Conservation (phyloP, 1,284 basidiomycete genomes). For the Naganishia albida region DNA sequence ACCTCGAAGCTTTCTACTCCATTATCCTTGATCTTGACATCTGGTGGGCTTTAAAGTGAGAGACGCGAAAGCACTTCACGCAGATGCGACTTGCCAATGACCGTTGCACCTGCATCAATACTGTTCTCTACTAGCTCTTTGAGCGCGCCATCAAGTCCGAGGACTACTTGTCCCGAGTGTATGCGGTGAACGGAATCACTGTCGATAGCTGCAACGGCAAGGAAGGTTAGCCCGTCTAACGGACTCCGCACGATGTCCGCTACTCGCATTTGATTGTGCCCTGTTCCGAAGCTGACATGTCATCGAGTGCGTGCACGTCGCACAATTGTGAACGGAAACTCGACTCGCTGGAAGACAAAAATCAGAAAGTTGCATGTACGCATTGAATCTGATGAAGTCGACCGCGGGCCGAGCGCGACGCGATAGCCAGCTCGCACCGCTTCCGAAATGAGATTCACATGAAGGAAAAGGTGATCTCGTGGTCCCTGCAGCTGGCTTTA, state of each 20-base stretch:
- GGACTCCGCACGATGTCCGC: neutral
- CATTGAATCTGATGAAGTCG: too few relatives aligned
- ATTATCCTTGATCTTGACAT: constrained; percentile 86
- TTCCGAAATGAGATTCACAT: too few relatives aligned
- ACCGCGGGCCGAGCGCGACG: too few relatives aligned
- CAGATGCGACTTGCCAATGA: constrained; percentile 65
- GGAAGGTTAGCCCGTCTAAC: neutral
- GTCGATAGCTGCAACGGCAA: constrained; percentile 64
- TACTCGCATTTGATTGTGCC: constrained; percentile 18
- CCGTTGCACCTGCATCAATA: constrained; percentile 85
- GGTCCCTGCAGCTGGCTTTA: too few relatives aligned
- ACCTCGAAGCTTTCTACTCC: constrained; percentile 87
- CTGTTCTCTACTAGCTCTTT: constrained; percentile 98
- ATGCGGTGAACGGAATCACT: constrained; percentile 74
- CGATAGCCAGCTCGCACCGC: too few relatives aligned
- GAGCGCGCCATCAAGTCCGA: constrained; percentile 88
- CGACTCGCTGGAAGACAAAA: too few relatives aligned
- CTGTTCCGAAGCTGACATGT: neutral
- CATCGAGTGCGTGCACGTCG: too few relatives aligned
- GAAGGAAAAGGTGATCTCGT: too few relatives aligned
- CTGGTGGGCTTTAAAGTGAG: constrained; percentile 56
- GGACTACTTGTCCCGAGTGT: constrained; percentile 90
- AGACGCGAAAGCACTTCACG: constrained; percentile 8
- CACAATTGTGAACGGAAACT: too few relatives aligned
- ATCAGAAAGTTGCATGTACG: too few relatives aligned